Conservation (phyloP, 1,284 basidiomycete species). For the Austroboletus novae-zelandiae region DNA sequence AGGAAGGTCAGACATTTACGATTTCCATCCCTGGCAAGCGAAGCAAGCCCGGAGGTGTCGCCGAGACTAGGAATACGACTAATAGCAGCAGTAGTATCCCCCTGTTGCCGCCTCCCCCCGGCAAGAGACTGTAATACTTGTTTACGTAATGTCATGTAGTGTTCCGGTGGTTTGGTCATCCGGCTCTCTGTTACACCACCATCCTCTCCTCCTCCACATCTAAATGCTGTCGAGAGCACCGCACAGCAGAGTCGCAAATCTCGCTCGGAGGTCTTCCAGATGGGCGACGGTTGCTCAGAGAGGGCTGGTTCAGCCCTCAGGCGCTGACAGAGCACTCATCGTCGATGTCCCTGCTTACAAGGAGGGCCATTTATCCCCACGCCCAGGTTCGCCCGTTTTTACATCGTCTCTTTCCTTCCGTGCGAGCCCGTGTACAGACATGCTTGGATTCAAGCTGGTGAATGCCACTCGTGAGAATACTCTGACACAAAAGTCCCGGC, state of each 20-base stretch:
- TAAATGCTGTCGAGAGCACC: constrained; percentile 36
- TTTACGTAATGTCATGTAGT: constrained; percentile 20
- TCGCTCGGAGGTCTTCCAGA: constrained; percentile 18
- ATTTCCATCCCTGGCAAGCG: constrained; percentile 83
- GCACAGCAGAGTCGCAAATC: constrained; percentile 6
- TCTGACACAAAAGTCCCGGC: constrained; percentile 65
- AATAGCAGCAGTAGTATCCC: constrained; percentile 45
- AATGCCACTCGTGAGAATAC: constrained; percentile 63
- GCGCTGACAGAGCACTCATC: constrained; percentile 74
- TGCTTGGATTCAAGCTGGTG: constrained; percentile 88
- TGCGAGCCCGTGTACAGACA: constrained; percentile 49
- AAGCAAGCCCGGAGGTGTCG: constrained; percentile 32
- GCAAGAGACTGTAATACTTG: constrained; percentile 30
- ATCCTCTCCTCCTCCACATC: constrained; percentile 1
- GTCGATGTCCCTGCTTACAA: constrained; percentile 75
- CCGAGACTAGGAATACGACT: constrained; percentile 20
- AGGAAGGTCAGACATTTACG: constrained; percentile 95
- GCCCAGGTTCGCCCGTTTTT: constrained; percentile 50
- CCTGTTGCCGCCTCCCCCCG: constrained; percentile 74
- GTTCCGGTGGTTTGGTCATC: constrained; percentile 8
- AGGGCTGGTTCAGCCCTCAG: constrained; percentile 72
- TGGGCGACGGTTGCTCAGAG: constrained; percentile 31
- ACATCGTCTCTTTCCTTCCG: neutral
- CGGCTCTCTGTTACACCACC: constrained; percentile 9
- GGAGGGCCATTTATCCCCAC: constrained; percentile 69